Base-by-base conservation (phyloP, 345 rosid species). In the Heritiera littoralis region DNA sequence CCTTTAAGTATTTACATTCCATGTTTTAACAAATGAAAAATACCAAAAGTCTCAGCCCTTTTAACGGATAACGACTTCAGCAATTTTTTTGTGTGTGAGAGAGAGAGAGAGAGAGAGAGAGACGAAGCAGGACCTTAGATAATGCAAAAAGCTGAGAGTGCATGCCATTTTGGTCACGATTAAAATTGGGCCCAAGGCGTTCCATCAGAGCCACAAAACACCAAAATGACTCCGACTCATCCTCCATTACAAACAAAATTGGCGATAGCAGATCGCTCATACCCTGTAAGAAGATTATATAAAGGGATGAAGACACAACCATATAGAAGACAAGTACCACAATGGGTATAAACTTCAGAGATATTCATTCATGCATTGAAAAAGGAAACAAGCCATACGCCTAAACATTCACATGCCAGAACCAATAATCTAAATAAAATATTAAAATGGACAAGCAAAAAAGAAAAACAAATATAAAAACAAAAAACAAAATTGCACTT, bases 141-240 rank as follows among this genome's bases (percentile, higher is more conserved):
- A 94, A 77, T 77, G 99, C 98, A 90, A 92, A 92, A 67, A 97
- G 99, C 80, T 97, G 99, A 79, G 97, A 80, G 83, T 92, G 99
- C 99, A 97, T 93, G 83, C 99, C 99, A 84, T 83, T 97, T 80
- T 97, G 98, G 81, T 97, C 99, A 54, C 98, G 94, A 78, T 97
- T 97, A 70, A 94, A 97, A 84, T 97, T 97, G 83, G 99, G 97
- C 64, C 98, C 99, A 80, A 97, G 94, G n/a, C 94, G 92, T 86
- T 93, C 98, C 98, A 97, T 93, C 83, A 94, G 72, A 28, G 94
- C 88, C 80, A 92, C 97, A 83, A 97, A 93, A 88, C 98, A 93
- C 99, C 99, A 97, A 89, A 97, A 97, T 48, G 99, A 80, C 85
- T 93, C 93, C 5, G 98, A 92, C 77, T 94, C 99, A 23, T 97